Conservation (phyloP, 345 rosid species). For the Odontarrhena argentea region DNA sequence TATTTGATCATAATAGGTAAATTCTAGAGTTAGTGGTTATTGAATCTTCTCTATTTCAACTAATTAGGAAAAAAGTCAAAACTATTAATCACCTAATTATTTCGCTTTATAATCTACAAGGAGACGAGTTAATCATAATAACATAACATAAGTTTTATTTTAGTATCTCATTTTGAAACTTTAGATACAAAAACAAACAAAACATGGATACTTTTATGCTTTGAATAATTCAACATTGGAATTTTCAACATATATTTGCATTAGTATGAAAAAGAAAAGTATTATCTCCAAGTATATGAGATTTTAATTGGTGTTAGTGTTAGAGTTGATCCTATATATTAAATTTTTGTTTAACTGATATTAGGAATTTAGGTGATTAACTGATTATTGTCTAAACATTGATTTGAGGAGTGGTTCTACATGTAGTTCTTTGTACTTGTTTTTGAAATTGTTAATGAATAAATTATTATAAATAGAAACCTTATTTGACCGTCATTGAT, state of each 20-base stretch:
- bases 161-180: too few species aligned
- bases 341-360: not conserved
- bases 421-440: too few species aligned
- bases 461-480: not conserved
- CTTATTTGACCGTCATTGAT: not conserved
- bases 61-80: too few species aligned
- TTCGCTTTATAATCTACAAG: not conserved
- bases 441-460: too few species aligned
- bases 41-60: too few species aligned
- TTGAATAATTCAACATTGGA: conserved; percentile 18
- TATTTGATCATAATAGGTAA: too few species aligned
- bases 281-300: not conserved
- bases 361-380: not conserved
- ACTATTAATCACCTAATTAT: not conserved
- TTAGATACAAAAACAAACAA: too few species aligned
- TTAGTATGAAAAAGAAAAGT: not conserved
- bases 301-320: not conserved
- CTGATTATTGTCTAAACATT: not conserved
- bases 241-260: not conserved
- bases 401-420: too few species aligned
- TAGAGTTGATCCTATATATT: not conserved
- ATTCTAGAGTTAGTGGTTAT: too few species aligned
- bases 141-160: too few species aligned
- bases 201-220: not conserved
- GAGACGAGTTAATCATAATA: not conserved